A percentile compares a stretch with the other conserved stretches of the same genome.
Evolutionary conservation across 345 rosid species (phyloP).

Genomic region (Erodium maritimum): DNA sequence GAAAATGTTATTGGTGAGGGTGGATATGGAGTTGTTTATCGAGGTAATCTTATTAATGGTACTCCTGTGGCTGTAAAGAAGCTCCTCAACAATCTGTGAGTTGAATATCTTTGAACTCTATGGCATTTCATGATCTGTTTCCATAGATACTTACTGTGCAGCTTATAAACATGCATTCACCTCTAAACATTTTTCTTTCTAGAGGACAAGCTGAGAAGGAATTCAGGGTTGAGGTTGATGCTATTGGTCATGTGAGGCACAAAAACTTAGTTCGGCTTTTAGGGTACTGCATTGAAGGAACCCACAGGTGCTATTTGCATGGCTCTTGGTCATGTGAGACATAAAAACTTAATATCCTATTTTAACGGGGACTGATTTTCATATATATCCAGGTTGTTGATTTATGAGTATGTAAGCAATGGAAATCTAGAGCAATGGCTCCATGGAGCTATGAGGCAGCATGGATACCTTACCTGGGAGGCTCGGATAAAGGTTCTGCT

Average conservation of each 20-base stretch:
- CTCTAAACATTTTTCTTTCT: not conserved
- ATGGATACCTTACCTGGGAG: constrained; percentile 85
- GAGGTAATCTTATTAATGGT: constrained; percentile 59
- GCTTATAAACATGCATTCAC: not conserved
- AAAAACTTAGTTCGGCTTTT: constrained; percentile 91
- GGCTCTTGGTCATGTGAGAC: not conserved
- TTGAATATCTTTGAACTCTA: not conserved
- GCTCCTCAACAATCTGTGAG: constrained; percentile 88
- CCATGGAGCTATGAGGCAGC: constrained; percentile 65
- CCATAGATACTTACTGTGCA: not conserved
- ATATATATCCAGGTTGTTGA: constrained; percentile 40
- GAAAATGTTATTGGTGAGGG: constrained; percentile 92
- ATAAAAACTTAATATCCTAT: not conserved
- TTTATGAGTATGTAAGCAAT: constrained; percentile 82
- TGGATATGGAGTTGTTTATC: constrained; percentile 91
- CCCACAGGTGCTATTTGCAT: constrained; percentile 51
- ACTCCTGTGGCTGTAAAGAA: constrained; percentile 87
- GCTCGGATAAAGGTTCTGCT: constrained; percentile 74
- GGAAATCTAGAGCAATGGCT: constrained; percentile 98
- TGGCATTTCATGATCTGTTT: not conserved
- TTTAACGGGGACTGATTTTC: not conserved
- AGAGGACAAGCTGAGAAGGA: constrained; percentile 98
- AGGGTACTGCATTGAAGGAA: constrained; percentile 96
- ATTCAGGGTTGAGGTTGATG: constrained; percentile 93
- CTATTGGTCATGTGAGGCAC: constrained; percentile 92